phyloP scores from a whole-genome alignment of 345 rosid genomes.

The Dipteronia dyeriana region DNA sequence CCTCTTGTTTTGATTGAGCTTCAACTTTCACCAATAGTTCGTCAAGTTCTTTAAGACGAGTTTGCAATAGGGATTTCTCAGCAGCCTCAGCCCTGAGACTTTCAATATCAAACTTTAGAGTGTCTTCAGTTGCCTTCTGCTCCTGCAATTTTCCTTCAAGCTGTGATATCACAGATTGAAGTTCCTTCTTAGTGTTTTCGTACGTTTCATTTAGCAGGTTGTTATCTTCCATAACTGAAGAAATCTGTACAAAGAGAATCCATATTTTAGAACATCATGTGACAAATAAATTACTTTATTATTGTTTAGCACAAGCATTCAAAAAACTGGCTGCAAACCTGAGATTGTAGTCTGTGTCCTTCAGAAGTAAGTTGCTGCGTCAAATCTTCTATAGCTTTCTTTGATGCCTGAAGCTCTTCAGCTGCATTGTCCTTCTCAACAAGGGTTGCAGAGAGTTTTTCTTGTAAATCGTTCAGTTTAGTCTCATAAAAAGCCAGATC shows the following conservation, averaged over 20 bases:
- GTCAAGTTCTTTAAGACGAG: constrained; percentile 62
- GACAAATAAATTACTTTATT: constrained; percentile 4
- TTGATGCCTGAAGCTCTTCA: constrained; percentile 63
- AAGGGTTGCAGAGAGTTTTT: constrained; percentile 47
- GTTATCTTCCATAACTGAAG: constrained; percentile 71
- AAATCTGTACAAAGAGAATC: constrained; percentile 48
- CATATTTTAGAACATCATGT: background rate
- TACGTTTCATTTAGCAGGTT: constrained; percentile 62
- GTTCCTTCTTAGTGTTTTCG: constrained; percentile 65
- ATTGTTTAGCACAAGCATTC: background rate
- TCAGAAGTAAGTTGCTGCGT: constrained; percentile 62
- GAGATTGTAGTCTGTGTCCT: constrained; percentile 65
- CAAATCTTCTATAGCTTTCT: constrained; percentile 63
- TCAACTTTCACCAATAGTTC: constrained; percentile 44
- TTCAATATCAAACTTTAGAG: constrained; percentile 46
- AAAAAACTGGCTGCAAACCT: constrained; percentile 52
- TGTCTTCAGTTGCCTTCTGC: constrained; percentile 45
- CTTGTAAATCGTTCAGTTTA: constrained; percentile 56
- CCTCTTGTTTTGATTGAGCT: constrained; percentile 55
- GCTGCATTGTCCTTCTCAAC: constrained; percentile 62
- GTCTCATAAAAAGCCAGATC: constrained; percentile 69
- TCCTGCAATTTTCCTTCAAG: constrained; percentile 61
- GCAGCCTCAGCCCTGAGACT: constrained; percentile 46
- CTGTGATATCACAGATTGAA: constrained; percentile 57
- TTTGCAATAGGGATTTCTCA: constrained; percentile 54